A percentile compares a stretch with the other conserved stretches of the same genome.
Evolutionary conservation across 441 rosid genomes (phyloP).

Genomic region (Corymbia citriodora): DNA sequence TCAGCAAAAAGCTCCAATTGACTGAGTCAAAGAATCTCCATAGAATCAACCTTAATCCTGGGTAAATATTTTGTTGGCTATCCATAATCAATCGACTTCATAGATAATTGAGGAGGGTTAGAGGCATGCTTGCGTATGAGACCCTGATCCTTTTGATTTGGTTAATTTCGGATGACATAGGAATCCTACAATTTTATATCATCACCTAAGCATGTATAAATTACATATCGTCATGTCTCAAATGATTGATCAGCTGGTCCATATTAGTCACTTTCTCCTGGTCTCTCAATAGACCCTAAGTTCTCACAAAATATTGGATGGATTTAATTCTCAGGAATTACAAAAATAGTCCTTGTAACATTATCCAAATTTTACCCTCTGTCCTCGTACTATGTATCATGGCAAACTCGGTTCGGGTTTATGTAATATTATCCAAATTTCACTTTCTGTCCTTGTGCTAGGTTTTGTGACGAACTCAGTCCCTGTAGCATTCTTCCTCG

Average conservation of each 20-base stretch:
- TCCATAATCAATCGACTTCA: not conserved
- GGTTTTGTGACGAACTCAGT: not conserved
- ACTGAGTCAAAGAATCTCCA: not conserved
- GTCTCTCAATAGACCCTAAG: not conserved
- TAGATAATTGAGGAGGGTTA: not conserved
- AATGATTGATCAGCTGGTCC: not conserved
- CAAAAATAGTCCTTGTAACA: not conserved
- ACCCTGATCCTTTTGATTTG: not conserved
- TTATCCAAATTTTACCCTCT: not conserved
- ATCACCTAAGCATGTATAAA: not conserved
- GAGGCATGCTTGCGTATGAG: not conserved
- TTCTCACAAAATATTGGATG: not conserved
- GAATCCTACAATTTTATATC: not conserved
- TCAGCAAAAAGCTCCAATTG: not conserved
- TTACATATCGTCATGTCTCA: not conserved
- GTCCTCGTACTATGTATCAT: not conserved
- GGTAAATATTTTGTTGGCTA: not conserved
- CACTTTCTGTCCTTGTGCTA: not conserved
- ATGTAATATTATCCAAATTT: no score
- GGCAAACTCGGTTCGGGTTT: no score
- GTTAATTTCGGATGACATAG: not conserved
- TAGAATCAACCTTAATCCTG: not conserved
- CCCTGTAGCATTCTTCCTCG: not conserved
- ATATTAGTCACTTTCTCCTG: not conserved
- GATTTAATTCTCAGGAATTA: not conserved